phyloP scores from a whole-genome alignment of 1,284 basidiomycete genomes.

The Vanrija sp. region DNA sequence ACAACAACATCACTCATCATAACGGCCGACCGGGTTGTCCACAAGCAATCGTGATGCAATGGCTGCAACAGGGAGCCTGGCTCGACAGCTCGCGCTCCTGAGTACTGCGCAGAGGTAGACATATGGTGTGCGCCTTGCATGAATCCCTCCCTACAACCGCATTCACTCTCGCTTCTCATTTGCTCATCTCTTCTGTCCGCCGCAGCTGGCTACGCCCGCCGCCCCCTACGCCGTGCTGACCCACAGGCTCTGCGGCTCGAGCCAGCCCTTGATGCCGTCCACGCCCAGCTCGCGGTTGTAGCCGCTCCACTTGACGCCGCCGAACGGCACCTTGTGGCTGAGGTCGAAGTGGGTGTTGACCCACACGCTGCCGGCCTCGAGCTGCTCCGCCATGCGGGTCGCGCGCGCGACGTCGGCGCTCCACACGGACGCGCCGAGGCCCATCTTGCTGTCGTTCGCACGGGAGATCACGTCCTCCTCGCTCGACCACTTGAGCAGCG shows the following conservation, averaged over 20 bases:
- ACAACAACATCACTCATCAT: no score
- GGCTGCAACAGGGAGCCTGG: no score
- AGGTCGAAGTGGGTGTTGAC: slow-evolving; percentile 64
- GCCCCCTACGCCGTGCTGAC: neutral
- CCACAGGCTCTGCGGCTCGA: slow-evolving; percentile 13
- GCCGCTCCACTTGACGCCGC: slow-evolving; percentile 58
- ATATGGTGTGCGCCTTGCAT: no score
- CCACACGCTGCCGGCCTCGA: slow-evolving; percentile 80
- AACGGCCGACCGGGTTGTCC: no score
- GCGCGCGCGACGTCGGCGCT: slow-evolving; percentile 81
- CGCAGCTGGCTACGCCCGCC: no score
- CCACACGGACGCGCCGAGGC: slow-evolving; percentile 87
- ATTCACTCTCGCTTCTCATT: no score
- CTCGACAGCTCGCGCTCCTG: no score
- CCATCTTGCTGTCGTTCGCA: slow-evolving; percentile 79
- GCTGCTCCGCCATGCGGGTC: slow-evolving; percentile 87
- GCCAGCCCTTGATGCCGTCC: slow-evolving; percentile 30
- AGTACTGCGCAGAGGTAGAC: no score
- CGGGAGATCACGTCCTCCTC: slow-evolving; percentile 85
- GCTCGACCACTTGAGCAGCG: slow-evolving; percentile 70
- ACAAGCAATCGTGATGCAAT: no score
- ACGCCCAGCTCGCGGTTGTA: slow-evolving; percentile 40
- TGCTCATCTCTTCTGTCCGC: no score
- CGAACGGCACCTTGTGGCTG: slow-evolving; percentile 81
- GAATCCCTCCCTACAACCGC: no score